Percentiles rank a stretch among this genome's conserved stretches.
Evolutionary conservation across 1,284 basidiomycete genomes (phyloP).

Genomic region (Austroboletus niveus): DNA sequence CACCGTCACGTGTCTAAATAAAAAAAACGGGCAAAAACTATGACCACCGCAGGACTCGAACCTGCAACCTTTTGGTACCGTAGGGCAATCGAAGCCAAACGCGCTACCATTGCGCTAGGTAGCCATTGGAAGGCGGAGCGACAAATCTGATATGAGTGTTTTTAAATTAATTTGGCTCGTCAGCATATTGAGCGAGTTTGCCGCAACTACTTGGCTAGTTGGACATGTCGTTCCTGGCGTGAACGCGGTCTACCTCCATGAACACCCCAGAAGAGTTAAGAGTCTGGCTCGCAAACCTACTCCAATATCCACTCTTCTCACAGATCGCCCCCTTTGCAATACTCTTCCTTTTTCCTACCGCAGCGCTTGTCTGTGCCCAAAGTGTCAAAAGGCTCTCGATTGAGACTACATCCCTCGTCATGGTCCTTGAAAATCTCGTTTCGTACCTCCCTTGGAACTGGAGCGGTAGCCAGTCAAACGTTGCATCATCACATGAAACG

Average conservation of each 20-base stretch:
- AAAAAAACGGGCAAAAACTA: conserved; percentile 13
- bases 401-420: conserved; percentile 36
- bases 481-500: conserved; percentile 34
- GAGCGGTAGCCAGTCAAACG: conserved; percentile 33
- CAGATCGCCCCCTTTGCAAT: conserved; percentile 58
- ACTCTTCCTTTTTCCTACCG: conserved; percentile 52
- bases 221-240: conserved; percentile 31
- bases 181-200: conserved; percentile 76
- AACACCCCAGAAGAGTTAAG: conserved; percentile 31
- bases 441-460: conserved; percentile 61
- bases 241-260: conserved; percentile 31
- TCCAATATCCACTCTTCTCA: conserved; percentile 34
- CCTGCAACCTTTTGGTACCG: conserved; percentile 81
- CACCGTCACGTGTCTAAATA: conserved; percentile 13
- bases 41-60: conserved; percentile 83
- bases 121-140: conserved; percentile 13
- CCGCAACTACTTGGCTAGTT: conserved; percentile 14
- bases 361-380: conserved; percentile 43
- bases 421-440: conserved; percentile 57
- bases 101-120: conserved; percentile 64
- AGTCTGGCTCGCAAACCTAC: conserved; percentile 24
- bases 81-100: conserved; percentile 78
- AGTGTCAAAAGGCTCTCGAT: conserved; percentile 23
- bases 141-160: conserved; percentile 17
- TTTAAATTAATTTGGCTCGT: conserved; percentile 35